These are phyloP conservation scores for Phytophthora megakarya DNA, from an alignment of 352 stramenopile genomes.

Conservation along the genomic window DNA sequence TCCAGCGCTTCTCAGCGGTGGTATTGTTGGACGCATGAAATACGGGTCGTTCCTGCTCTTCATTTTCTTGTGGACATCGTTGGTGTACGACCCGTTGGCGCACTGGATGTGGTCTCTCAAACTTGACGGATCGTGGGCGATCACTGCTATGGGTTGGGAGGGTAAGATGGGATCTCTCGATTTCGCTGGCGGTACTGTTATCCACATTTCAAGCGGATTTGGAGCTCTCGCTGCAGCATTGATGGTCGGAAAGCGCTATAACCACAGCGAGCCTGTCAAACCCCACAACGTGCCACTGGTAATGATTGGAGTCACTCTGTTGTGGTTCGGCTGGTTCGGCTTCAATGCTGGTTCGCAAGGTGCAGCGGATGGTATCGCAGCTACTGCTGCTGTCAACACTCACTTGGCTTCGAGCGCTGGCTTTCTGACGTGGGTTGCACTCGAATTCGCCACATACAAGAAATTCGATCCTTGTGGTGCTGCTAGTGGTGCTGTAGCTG, in stretches of 20 bases:
- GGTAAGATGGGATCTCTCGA: slow-evolving; percentile 77
- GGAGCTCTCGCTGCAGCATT: slow-evolving; percentile 71
- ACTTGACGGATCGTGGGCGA: slow-evolving; percentile 54
- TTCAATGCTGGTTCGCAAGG: slow-evolving; percentile 80
- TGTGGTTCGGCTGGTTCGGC: slow-evolving; percentile 90
- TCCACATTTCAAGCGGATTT: slow-evolving; percentile 84
- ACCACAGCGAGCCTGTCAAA: slow-evolving; percentile 70
- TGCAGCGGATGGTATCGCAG: slow-evolving; percentile 65
- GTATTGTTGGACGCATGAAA: slow-evolving; percentile 87
- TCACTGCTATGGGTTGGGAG: slow-evolving; percentile 61
- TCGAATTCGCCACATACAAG: slow-evolving; percentile 55
- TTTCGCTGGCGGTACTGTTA: slow-evolving; percentile 85
- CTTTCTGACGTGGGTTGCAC: slow-evolving; percentile 69
- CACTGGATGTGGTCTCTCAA: slow-evolving; percentile 86
- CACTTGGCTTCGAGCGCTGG: slow-evolving; percentile 64
- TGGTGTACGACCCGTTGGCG: slow-evolving; percentile 86
- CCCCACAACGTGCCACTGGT: slow-evolving; percentile 86
- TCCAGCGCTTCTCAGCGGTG: slow-evolving; percentile 72
- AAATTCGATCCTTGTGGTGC: slow-evolving; percentile 73
- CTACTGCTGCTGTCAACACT: slow-evolving; percentile 74
- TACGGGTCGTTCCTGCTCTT: slow-evolving; percentile 79
- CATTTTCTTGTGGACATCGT: slow-evolving; percentile 78
- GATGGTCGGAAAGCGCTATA: slow-evolving; percentile 77
- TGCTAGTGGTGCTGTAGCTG: slow-evolving; percentile 63
- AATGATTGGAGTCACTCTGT: slow-evolving; percentile 75